A percentile compares a stretch with the other conserved stretches of the same genome.
Evolutionary conservation across 1,284 basidiomycete genomes (phyloP).

Genomic region (Exobasidium cylindrosporum): DNA sequence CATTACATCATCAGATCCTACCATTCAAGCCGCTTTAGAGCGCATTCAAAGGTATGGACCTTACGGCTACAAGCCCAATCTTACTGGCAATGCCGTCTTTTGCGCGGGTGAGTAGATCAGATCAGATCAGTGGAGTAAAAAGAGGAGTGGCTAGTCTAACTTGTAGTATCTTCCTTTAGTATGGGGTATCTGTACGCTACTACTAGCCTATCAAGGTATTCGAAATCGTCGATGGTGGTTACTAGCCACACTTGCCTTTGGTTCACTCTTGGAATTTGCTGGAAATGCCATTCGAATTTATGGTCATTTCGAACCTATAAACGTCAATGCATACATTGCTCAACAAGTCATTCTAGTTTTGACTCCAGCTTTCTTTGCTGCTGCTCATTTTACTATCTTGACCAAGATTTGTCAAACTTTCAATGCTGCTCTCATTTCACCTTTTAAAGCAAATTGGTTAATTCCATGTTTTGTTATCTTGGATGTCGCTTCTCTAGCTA

Average conservation of each 20-base stretch:
- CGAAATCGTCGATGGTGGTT: conserved; percentile 3
- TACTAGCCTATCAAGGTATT: conserved; percentile 3
- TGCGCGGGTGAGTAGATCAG: conserved; percentile 7
- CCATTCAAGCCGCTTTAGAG: not conserved
- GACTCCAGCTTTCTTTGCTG: conserved; percentile 20
- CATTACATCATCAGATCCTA: not conserved
- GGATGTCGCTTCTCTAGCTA: conserved; percentile 14
- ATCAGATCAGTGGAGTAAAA: no score
- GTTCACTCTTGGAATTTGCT: conserved; percentile 9
- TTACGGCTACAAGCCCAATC: conserved; percentile 12
- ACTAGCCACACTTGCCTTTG: conserved; percentile 9
- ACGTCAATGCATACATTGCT: conserved; percentile 16
- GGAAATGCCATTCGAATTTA: conserved; percentile 18
- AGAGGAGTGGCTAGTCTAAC: no score
- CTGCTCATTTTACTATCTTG: conserved; percentile 19
- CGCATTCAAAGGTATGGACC: conserved; percentile 11
- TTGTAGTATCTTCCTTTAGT: no score
- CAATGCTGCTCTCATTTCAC: conserved; percentile 14
- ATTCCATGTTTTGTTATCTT: conserved; percentile 18
- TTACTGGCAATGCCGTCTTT: conserved; percentile 10
- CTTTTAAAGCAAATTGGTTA: conserved; percentile 12
- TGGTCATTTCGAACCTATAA: conserved; percentile 11
- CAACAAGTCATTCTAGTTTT: conserved; percentile 17
- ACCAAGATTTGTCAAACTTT: conserved; percentile 11
- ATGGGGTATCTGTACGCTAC: not conserved